Evolutionary conservation across 164 flowering plant species (phyloP), one percentile per base, ranked within the genome.

Genomic region (Sextonia rubra): DNA sequence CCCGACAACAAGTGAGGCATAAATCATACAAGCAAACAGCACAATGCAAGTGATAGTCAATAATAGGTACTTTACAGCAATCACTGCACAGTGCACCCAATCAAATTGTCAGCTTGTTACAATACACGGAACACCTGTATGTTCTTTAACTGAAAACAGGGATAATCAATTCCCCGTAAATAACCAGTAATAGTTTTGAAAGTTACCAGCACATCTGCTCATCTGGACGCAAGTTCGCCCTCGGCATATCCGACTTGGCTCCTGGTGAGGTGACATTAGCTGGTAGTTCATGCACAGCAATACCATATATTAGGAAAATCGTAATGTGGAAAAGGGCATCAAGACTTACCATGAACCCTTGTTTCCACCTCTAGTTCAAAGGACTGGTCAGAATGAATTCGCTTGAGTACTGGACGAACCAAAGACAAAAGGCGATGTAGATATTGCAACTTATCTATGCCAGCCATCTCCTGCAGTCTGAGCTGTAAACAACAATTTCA

Each of bases 191-290:
- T 17, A 27, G 4, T 27, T 29, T 9, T 25, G 18, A 66, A 70
- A 77, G 58, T 8, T 89, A 95, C 99, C 99, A 95, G 87, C 96
- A 95, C 95, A 95, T 91, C 85, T 88, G 97, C 83, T 93, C 98
- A 77, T 95, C 98, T 24, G 88, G 86, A 78, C 84, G 83, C 85
- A 95, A 68, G 71, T 85, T 95, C 47, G 83, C 77, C 84, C 98
- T 84, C 64, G 82, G 78, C 78, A 91, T 88, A 76, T 88, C 87
- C 25, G 80, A 81, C 48, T 84, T 90, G 61, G 77, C 71, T 81
- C 94, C 99, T 95, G 86, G 60, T 66, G 75, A 65, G 69, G 73
- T 66, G 49, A 26, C 22, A 65, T 14, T 69, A 71, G 47, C 27
- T 30, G 26, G 69, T 26, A 48, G 22, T 75, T 64, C 56, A 64